Percentiles rank a stretch among this genome's conserved stretches.
phyloP scores from a whole-genome alignment of 768 basidiomycete species.

The Pulveroboletus sp. region DNA sequence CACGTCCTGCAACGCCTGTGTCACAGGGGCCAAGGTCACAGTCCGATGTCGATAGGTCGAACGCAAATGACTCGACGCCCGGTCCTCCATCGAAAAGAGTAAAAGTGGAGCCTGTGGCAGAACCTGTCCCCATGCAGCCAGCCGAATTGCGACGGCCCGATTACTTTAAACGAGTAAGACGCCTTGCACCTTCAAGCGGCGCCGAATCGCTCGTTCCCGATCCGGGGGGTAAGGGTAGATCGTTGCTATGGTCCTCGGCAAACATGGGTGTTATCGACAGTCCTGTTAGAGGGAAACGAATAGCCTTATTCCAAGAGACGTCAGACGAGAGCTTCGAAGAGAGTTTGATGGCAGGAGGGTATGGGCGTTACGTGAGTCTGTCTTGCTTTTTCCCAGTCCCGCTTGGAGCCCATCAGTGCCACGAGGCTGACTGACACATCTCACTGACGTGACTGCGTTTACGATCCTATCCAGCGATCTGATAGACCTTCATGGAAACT shows the following conservation, averaged over 20 bases:
- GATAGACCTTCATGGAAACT: slow-evolving; percentile 21
- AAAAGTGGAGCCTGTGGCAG: slow-evolving; percentile 42
- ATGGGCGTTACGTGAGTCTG: slow-evolving; percentile 67
- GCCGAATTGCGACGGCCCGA: slow-evolving; percentile 67
- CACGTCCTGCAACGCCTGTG: slow-evolving; percentile 14
- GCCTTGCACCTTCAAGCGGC: slow-evolving; percentile 39
- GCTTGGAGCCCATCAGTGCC: neutral
- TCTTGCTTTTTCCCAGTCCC: neutral
- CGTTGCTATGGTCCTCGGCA: slow-evolving; percentile 20
- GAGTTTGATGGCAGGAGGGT: slow-evolving; percentile 79
- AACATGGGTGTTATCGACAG: slow-evolving; percentile 65
- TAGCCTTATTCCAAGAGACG: slow-evolving; percentile 78
- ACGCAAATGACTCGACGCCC: neutral
- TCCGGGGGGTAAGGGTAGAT: slow-evolving; percentile 7
- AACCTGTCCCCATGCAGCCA: slow-evolving; percentile 54
- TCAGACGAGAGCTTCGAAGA: slow-evolving; percentile 85
- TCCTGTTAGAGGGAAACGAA: slow-evolving; percentile 67
- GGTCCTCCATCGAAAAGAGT: neutral
- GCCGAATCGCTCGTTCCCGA: slow-evolving; percentile 16
- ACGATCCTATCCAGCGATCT: slow-evolving; percentile 20
- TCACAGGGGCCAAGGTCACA: neutral
- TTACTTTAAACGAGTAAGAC: slow-evolving; percentile 62
- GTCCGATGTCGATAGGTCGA: neutral
- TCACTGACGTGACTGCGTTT: slow-evolving; percentile 8
- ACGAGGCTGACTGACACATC: slow-evolving; percentile 7